These are phyloP conservation scores for Aspergillus ibericus DNA, from an alignment of 2,329 filamentous ascomycete species.

Conservation along the genomic window DNA sequence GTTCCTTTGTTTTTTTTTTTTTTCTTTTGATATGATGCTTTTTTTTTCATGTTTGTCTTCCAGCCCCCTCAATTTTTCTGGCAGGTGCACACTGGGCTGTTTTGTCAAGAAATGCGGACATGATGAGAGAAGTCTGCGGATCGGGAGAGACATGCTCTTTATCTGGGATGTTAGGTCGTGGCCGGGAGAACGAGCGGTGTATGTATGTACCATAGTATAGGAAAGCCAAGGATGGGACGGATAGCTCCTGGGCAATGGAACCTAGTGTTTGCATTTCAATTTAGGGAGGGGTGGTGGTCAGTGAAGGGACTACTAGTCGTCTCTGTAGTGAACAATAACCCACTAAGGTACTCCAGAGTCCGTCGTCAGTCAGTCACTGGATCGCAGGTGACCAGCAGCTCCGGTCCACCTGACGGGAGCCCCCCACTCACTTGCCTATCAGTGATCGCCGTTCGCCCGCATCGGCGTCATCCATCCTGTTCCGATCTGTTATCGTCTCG, in stretches of 20 bases:
- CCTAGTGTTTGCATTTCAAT: background rate
- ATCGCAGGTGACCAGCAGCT: constrained; percentile 4
- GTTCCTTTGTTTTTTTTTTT: background rate
- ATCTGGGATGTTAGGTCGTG: background rate
- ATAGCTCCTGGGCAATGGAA: background rate
- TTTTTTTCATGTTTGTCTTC: constrained; percentile 4
- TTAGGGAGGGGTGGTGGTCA: background rate
- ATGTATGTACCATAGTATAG: constrained; percentile 18
- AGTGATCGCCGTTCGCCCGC: constrained; percentile 10
- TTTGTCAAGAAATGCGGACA: constrained; percentile 8
- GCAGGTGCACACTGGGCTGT: constrained; percentile 17
- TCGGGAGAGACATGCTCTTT: background rate
- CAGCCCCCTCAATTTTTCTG: background rate
- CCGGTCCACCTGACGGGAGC: constrained; percentile 19
- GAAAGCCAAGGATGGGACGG: background rate
- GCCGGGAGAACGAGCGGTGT: background rate
- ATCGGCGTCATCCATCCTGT: constrained; percentile 16
- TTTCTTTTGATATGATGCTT: background rate
- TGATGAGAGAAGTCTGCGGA: background rate
- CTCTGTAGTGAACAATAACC: background rate
- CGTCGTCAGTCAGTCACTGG: background rate
- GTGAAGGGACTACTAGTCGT: no score
- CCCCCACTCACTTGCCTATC: constrained; percentile 22
- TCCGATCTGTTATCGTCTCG: background rate
- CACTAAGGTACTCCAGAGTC: no score